Conservation (phyloP, 1,284 basidiomycete species). For the Cryptococcus hybrid region DNA sequence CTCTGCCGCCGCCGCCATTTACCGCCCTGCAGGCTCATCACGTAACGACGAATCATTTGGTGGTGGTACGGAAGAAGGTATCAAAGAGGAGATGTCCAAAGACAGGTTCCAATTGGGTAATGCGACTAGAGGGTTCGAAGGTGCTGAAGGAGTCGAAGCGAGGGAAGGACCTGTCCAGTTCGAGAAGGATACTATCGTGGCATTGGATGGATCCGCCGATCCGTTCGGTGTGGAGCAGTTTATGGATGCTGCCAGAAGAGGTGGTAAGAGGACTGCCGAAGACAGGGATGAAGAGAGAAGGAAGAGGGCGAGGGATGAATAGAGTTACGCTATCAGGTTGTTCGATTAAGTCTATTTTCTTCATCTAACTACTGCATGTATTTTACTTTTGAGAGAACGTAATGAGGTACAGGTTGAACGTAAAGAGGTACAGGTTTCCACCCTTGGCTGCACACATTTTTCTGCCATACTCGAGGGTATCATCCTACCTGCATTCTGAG, state of each 20-base stretch:
- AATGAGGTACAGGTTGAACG: no score
- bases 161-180: slow-evolving; percentile 97
- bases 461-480: neutral
- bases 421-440: no score
- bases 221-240: slow-evolving; percentile 99
- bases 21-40: slow-evolving; percentile 74
- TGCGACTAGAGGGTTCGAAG: slow-evolving; percentile 75
- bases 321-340: neutral
- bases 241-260: slow-evolving; percentile 93
- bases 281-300: slow-evolving; percentile 15
- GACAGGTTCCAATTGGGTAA: slow-evolving; percentile 93
- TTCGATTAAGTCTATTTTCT: neutral
- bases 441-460: neutral
- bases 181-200: slow-evolving; percentile 79
- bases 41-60: slow-evolving; percentile 87
- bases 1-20: slow-evolving; percentile 94
- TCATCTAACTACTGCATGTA: neutral
- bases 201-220: slow-evolving; percentile 57
- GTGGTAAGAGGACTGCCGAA: slow-evolving; percentile 72
- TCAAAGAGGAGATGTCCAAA: slow-evolving; percentile 82
- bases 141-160: slow-evolving; percentile 57
- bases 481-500: neutral
- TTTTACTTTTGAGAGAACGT: neutral
- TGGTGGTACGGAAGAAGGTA: slow-evolving; percentile 91
- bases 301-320: slow-evolving; percentile 22